Conservation (phyloP, 2,329 filamentous ascomycete species). For the Xylaria sp. region DNA sequence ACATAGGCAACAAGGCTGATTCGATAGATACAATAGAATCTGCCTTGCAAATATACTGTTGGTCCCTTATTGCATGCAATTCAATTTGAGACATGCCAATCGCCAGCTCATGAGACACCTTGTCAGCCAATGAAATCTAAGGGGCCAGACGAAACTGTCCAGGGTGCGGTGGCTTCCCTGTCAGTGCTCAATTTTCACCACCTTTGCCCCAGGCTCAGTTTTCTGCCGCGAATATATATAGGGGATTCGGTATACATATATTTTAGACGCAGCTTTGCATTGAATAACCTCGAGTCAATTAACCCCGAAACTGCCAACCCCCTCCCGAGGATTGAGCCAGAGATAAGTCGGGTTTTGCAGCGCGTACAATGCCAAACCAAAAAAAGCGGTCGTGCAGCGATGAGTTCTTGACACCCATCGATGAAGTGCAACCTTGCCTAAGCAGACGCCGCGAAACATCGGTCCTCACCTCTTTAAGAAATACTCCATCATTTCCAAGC, state of each 20-base stretch:
- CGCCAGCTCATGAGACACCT: neutral
- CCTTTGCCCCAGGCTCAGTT: neutral
- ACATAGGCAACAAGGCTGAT: neutral
- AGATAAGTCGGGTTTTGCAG: neutral
- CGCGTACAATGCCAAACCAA: neutral
- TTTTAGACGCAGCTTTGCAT: neutral
- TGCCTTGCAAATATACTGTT: neutral
- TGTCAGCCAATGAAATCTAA: neutral
- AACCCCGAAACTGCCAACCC: neutral
- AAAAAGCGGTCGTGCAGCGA: neutral
- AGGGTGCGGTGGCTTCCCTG: neutral
- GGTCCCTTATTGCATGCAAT: neutral
- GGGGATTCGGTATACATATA: no score
- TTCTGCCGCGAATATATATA: neutral
- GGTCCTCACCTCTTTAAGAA: neutral
- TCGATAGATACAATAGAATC: neutral
- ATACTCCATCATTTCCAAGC: neutral
- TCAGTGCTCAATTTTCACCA: neutral
- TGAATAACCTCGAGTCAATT: no score
- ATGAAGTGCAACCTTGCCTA: neutral
- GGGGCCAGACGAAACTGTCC: neutral
- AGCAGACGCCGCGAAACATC: neutral
- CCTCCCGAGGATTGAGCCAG: neutral
- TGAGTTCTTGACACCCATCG: neutral
- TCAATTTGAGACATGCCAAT: neutral